A percentile compares a stretch with the other conserved stretches of the same genome.
Conservation (phyloP, 2,329 filamentous ascomycete species). For the Exserohilum turcica region DNA sequence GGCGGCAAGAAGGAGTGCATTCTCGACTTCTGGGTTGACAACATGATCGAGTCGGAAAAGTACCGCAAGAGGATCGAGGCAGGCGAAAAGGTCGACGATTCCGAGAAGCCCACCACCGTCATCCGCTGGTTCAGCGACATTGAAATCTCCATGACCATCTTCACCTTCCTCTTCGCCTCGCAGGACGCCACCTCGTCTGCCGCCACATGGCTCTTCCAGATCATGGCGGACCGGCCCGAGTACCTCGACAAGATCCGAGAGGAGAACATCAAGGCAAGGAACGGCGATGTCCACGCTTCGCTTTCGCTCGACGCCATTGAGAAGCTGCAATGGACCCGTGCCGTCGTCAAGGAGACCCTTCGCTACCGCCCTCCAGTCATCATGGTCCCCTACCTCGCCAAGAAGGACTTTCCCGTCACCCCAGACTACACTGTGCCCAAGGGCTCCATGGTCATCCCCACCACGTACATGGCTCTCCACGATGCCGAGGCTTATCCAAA, state of each 20-base stretch:
- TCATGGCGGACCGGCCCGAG: slow-evolving; percentile 91
- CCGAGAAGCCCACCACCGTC: slow-evolving; percentile 81
- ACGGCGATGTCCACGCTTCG: slow-evolving; percentile 71
- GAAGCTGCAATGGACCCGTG: slow-evolving; percentile 85
- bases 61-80: slow-evolving; percentile 80
- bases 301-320: slow-evolving; percentile 87
- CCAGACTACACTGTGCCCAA: slow-evolving; percentile 90
- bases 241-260: slow-evolving; percentile 87
- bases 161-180: slow-evolving; percentile 96
- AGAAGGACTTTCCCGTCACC: slow-evolving; percentile 93
- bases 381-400: slow-evolving; percentile 94
- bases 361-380: slow-evolving; percentile 95
- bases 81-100: slow-evolving; percentile 62
- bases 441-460: slow-evolving; percentile 92
- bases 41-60: slow-evolving; percentile 81
- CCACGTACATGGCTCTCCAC: slow-evolving; percentile 86
- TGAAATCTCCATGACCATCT: slow-evolving; percentile 90
- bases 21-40: slow-evolving; percentile 85
- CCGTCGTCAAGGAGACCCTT: slow-evolving; percentile 70
- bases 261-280: slow-evolving; percentile 80
- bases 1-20: slow-evolving; percentile 89
- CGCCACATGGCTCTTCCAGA: slow-evolving; percentile 93
- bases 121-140: slow-evolving; percentile 87
- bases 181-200: slow-evolving; percentile 97
- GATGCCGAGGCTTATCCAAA: slow-evolving; percentile 91